Percentiles rank a stretch among this genome's conserved stretches.
phyloP scores from a whole-genome alignment of 2,329 filamentous ascomycete species.

The Sporothrix sp. region DNA sequence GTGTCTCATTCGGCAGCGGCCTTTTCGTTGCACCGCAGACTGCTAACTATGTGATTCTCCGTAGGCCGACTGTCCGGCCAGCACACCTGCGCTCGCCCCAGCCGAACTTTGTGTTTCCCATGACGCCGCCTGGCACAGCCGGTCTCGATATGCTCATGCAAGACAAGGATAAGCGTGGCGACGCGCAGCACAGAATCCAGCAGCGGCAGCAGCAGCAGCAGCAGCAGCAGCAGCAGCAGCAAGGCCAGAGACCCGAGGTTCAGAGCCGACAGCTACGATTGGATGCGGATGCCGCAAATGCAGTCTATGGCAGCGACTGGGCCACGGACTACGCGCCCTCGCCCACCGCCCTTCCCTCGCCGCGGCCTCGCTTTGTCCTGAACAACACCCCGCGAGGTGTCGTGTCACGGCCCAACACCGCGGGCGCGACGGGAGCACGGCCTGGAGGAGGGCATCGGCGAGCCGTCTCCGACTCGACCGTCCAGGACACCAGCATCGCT shows the following conservation, averaged over 20 bases:
- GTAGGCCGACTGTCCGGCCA: constrained; percentile 52
- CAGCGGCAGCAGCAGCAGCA: neutral
- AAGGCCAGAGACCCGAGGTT: constrained; percentile 18
- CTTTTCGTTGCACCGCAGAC: neutral
- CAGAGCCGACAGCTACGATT: neutral
- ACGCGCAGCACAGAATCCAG: constrained; percentile 8
- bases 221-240: constrained; percentile 11
- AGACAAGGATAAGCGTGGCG: constrained; percentile 23
- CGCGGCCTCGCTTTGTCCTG: neutral
- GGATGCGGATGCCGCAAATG: neutral
- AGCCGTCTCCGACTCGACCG: constrained; percentile 67
- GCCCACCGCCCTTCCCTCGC: constrained; percentile 20
- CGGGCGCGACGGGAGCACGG: constrained; percentile 1
- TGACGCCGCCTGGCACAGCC: constrained; percentile 50
- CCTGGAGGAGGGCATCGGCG: constrained; percentile 39
- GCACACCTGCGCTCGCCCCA: constrained; percentile 52
- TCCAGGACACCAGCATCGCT: constrained; percentile 50
- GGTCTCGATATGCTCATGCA: constrained; percentile 39
- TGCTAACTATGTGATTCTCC: constrained; percentile 1
- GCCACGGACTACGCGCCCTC: constrained; percentile 32
- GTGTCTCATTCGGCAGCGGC: too few species aligned
- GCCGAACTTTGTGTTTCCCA: constrained; percentile 49
- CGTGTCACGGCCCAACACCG: constrained; percentile 1
- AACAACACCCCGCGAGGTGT: constrained; percentile 1
- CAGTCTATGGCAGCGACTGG: constrained; percentile 31